Base-by-base conservation (phyloP, 1,284 basidiomycete species). In the Cryptococcus maquisensis region DNA sequence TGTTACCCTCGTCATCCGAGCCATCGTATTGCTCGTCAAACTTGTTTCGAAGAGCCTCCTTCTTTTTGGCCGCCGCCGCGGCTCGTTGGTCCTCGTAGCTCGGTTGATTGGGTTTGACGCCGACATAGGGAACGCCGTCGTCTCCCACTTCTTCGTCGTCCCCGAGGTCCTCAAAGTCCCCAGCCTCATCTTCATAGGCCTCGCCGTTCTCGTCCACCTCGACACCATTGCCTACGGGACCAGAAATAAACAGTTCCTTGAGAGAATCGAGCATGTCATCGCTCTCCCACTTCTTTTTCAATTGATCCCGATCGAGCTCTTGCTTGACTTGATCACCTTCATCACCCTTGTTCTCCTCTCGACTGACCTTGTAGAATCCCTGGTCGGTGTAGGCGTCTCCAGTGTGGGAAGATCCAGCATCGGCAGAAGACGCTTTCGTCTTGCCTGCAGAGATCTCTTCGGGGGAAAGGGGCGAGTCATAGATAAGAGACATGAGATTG, bases 11-110 rank as follows among this genome's bases (percentile, higher is more conserved):
- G 54, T 89, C 87, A 56, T 88, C 87, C 1, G 89, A 88, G 67
- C 93, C 91, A 71, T 97, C 93, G 74, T 97, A 97, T 75, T 96
- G 88, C 69, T 93, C 90, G 77, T 98, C 90, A 71, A 98, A 98
- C 72, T 95, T 95, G 62, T 86, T 85, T 75, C 97, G 97, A 55
- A 98, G 81, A 1, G 83, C 84, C 64, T 88, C 90, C 77, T 98
- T 98, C 78, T 96, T 98, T 41, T 83, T 82, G 5, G 87, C 84
- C 28, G 97, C 83, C 1, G 82, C 78, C 2, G 81, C 80, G 6
- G 82, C 83, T 32, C 80, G 78, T 1, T 79, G 66, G 2, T 76
- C 69, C 52, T 81, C 81, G 44, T 66, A 51, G 45, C 69, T 67
- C 45, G 35, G n/a, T 38, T 48, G 47, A 21, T 61, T 49, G 12